Base-by-base conservation (phyloP, 306 rosid species). In the Ochetophila trinervis region DNA sequence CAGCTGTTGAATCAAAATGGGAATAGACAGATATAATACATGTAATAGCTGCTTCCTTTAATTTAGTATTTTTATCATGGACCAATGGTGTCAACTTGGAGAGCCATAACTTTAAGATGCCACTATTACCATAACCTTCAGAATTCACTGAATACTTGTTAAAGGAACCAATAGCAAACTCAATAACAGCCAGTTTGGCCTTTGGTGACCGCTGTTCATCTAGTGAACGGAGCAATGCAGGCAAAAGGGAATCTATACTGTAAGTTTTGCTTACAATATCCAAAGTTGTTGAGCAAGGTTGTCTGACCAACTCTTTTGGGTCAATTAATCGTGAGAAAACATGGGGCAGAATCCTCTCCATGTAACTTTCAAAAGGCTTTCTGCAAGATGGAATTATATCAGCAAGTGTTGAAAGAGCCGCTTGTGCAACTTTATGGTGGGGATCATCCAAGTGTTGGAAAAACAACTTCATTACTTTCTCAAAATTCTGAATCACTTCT, bases 391-490 rank as follows among this genome's bases (percentile, higher is more conserved):
- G 88, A 86, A 94, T 85, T 57, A 94, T 68, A 70, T 94, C 97
- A 19, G 91, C 89, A n/a, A 94, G 96, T 32, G 99, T 85, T 63
- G 90, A 83, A 71, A 94, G 99, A 71, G 97, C 97, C 67, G 97
- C 99, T 76, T 94, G 99, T 32, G 99, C 97, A 76, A 94, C 90
- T 86, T 94, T 94, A 70, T 94, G 96, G 75, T 94, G 99, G 69
- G 97, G 99, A 74, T 94, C 99, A 76, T 94, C 97, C 86, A 94
- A 81, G 74, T 94, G 97, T 81, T 86, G 97, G 83, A 94, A 94
- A 81, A 90, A 94, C 74, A 94, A 80, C 85, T 94, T 94, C 97
- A 94, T 94, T 23, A 90, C 96, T 88, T 94, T 94, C 87, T 94
- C 99, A 79, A 94, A 94, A 80, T 77, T 80, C 77, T 88, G 99